Evolutionary conservation across 176 grass and related monocot species (phyloP).

Genomic region (Cymbopogon citratus): DNA sequence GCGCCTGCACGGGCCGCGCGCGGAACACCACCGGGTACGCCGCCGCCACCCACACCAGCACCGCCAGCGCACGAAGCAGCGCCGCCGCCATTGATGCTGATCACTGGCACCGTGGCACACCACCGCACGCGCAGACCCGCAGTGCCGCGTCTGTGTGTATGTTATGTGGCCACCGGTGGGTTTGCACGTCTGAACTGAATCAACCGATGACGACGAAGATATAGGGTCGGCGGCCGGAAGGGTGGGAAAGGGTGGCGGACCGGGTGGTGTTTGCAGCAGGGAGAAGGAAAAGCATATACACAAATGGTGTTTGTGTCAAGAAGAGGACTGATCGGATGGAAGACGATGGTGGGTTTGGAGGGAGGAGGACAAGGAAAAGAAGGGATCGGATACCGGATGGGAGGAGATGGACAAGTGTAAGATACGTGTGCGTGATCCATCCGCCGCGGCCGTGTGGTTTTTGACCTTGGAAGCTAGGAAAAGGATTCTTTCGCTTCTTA

Average conservation of each 20-base stretch:
- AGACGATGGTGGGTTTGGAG: not conserved
- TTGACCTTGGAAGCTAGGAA: conserved; percentile 36
- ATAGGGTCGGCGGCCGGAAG: not conserved
- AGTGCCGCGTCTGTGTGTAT: not conserved
- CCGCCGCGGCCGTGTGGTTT: not conserved
- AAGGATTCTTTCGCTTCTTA: not conserved
- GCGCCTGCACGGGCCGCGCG: conserved; percentile 28
- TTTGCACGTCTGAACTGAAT: not conserved
- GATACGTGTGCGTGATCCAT: not conserved
- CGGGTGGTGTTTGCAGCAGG: not conserved
- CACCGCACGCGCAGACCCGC: not conserved
- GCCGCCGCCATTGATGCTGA: not conserved
- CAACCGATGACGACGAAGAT: not conserved
- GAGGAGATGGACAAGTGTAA: not conserved
- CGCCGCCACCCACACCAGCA: conserved; percentile 37
- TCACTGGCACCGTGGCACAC: not conserved
- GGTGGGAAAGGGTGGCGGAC: not conserved
- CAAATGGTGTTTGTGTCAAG: not conserved
- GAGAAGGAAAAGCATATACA: conserved; percentile 37
- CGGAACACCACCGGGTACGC: conserved; percentile 41
- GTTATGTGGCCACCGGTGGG: not conserved
- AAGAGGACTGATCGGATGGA: not conserved
- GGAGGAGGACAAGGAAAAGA: not conserved
- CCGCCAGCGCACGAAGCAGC: conserved; percentile 24
- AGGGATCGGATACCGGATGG: conserved; percentile 8